Conservation (phyloP, 176 grass and related monocot species). For the Urochloa ruziziensis region DNA sequence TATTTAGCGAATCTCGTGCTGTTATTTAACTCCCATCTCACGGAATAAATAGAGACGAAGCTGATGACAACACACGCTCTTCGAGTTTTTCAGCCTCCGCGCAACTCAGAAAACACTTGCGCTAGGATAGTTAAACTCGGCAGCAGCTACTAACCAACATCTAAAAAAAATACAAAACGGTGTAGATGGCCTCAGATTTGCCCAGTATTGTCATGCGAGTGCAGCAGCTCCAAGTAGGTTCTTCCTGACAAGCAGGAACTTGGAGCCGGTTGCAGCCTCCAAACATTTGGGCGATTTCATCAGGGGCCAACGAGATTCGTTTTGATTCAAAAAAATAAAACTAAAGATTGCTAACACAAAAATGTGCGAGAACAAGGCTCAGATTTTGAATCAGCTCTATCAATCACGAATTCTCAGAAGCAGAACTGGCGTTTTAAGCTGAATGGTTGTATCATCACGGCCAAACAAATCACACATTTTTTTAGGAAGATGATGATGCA, state of each 20-base stretch:
- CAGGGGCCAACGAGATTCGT: background rate
- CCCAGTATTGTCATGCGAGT: constrained; percentile 17
- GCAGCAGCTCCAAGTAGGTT: constrained; percentile 53
- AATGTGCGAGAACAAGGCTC: background rate
- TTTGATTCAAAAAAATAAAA: background rate
- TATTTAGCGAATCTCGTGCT: constrained; percentile 38
- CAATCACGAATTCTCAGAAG: constrained; percentile 81
- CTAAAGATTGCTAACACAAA: background rate
- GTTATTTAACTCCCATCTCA: constrained; percentile 65
- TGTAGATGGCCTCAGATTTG: background rate
- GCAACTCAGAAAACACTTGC: constrained; percentile 16
- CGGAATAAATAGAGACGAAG: constrained; percentile 29
- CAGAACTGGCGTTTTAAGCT: constrained; percentile 75
- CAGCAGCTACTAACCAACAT: background rate
- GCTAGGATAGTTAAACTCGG: constrained; percentile 57
- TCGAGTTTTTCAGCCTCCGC: constrained; percentile 47
- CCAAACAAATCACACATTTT: background rate
- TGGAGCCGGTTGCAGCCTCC: constrained; percentile 27
- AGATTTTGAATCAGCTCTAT: constrained; percentile 48
- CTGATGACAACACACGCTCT: constrained; percentile 63
- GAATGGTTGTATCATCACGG: constrained; percentile 45
- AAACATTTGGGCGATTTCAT: constrained; percentile 22
- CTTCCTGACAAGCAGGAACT: constrained; percentile 48
- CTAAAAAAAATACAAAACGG: background rate
- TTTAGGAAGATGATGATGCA: accelerated